Evolutionary conservation across 164 flowering plant genomes (phyloP), one percentile per base, ranked within the genome.

Genomic region (Taxillus chinensis): DNA sequence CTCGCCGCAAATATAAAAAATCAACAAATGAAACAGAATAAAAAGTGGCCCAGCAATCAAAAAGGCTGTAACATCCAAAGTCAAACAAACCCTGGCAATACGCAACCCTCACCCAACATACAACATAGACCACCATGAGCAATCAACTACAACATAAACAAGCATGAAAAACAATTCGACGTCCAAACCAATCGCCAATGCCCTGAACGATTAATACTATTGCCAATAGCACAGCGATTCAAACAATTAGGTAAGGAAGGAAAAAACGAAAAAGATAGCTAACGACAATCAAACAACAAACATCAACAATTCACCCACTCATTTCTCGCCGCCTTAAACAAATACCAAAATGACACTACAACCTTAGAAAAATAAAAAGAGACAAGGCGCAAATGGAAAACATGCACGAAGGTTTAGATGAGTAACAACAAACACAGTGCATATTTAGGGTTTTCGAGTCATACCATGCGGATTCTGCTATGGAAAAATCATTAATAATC

Each of bases 381-480:
- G 48, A 8, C 45, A 11, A 45, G 0, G 3, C 55, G 14, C 37
- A 55, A 55, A 14, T 43, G n/a, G 43, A 37, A 4, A 41, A 12
- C 38, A 54, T 39, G 45, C 12, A 57, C 14, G 38, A 41, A 43
- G 27, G 52, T 40, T 43, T 43, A 8, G 5, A 48, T 48, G 13
- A 4, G 51, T 4, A 42, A 41, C 50, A 37, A 11, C 2, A 43
- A 17, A 48, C 55, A 60, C 41, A 40, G 45, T 16, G 13, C 42
- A 64, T 64, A 59, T 59, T 51, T 43, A 7, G 45, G 5, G 17
- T 50, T 11, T 13, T 48, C 11, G 11, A 17, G 40, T 39, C 2
- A 13, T 50, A 51, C 62, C 59, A 57, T 56, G 62, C 42, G 51
- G 42, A 3, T 11, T 41, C 51, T 57, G 38, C 43, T 53, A 43